Evolutionary conservation across 495 filamentous ascomycete species (phyloP).

Genomic region (Xylaria sp.): DNA sequence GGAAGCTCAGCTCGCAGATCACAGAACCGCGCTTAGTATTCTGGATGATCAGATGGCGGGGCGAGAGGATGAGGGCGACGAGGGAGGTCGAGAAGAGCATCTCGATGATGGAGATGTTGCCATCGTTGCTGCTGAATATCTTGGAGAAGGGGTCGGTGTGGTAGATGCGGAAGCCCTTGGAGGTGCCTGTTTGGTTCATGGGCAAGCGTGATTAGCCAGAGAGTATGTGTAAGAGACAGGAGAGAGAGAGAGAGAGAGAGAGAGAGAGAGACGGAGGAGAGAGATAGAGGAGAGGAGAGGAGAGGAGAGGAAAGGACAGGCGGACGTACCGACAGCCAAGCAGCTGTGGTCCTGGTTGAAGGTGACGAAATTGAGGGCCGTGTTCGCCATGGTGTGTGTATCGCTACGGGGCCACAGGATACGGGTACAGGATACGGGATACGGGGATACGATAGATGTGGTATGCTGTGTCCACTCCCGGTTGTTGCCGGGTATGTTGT

Average conservation of each 20-base stretch:
- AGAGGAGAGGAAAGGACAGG: not conserved
- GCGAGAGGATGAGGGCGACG: constrained; percentile 89
- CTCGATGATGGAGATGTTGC: constrained; percentile 92
- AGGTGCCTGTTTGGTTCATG: constrained; percentile 65
- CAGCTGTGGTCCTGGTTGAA: constrained; percentile 99
- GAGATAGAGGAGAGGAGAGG: not conserved
- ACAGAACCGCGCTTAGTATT: constrained; percentile 98
- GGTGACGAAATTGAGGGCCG: constrained; percentile 94
- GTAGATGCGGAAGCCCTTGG: constrained; percentile 92
- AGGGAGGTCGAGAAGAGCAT: constrained; percentile 99
- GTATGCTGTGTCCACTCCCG: not conserved
- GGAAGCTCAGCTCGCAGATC: constrained; percentile 98
- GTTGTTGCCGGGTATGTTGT: not conserved
- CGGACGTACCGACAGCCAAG: constrained; percentile 80
- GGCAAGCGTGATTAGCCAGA: not conserved
- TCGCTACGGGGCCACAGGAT: not conserved
- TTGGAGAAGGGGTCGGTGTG: constrained; percentile 95
- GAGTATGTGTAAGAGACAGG: not conserved
- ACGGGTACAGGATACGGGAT: too few relatives aligned
- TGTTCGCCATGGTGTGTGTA: constrained; percentile 48
- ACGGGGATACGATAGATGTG: too few relatives aligned
- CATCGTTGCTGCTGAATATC: constrained; percentile 89
- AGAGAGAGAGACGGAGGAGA: not conserved
- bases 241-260: not conserved
- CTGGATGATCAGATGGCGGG: constrained; percentile 87